Percentiles rank a stretch among this genome's conserved stretches.
Conservation (phyloP, 2,329 filamentous ascomycete species). For the Ramularia endophylla region DNA sequence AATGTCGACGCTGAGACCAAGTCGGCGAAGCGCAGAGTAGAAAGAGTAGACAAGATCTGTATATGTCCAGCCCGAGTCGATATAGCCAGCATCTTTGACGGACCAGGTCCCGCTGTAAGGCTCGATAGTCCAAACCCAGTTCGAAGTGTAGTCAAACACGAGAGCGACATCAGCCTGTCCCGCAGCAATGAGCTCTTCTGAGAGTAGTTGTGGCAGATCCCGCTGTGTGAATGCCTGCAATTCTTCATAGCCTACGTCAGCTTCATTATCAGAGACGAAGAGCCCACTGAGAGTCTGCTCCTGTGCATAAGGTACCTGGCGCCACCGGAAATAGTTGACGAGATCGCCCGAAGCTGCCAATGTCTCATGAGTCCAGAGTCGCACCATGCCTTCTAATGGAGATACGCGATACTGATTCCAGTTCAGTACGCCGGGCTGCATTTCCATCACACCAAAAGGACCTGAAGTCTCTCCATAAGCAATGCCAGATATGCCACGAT, state of each 20-base stretch:
- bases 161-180: slow-evolving; percentile 17
- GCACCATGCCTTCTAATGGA: slow-evolving; percentile 20
- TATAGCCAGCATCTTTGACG: slow-evolving; percentile 17
- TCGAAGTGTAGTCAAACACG: slow-evolving; percentile 18
- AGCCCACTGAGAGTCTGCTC: slow-evolving; percentile 21
- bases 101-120: slow-evolving; percentile 20
- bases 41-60: slow-evolving; percentile 17
- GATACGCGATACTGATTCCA: slow-evolving; percentile 22
- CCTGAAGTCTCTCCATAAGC: slow-evolving; percentile 13
- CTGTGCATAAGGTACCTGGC: slow-evolving; percentile 19
- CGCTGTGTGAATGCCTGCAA: slow-evolving; percentile 14
- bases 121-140: slow-evolving; percentile 22
- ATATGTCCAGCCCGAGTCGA: slow-evolving; percentile 12
- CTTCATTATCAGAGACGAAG: slow-evolving; percentile 15
- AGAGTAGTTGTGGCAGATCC: slow-evolving; percentile 12
- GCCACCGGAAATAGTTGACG: slow-evolving; percentile 23
- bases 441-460: slow-evolving; percentile 22
- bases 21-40: slow-evolving; percentile 19
- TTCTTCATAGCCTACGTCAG: slow-evolving; percentile 17
- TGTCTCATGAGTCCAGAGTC: slow-evolving; percentile 21
- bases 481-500: slow-evolving; percentile 18
- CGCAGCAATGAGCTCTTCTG: slow-evolving; percentile 1
- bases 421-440: slow-evolving; percentile 22
- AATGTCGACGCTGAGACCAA: slow-evolving; percentile 20
- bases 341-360: slow-evolving; percentile 20